phyloP scores from a whole-genome alignment of 1,284 basidiomycete species.

The Cutaneotrichosporon spelunceum region DNA sequence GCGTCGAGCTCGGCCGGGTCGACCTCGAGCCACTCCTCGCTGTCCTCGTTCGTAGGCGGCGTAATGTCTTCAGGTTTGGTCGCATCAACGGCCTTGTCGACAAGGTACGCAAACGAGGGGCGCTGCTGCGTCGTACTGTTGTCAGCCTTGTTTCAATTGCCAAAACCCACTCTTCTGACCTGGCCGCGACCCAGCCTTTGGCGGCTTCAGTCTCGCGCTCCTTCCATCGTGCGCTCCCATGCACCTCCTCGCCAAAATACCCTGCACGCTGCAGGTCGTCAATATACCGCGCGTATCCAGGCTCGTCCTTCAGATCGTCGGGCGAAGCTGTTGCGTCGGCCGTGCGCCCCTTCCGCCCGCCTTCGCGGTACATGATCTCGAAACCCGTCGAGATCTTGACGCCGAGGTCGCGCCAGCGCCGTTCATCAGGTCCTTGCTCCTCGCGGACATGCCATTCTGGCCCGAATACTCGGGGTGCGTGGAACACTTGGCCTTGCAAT shows the following conservation, averaged over 20 bases:
- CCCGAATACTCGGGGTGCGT: constrained; percentile 85
- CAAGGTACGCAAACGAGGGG: constrained; percentile 68
- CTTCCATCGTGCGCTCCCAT: constrained; percentile 73
- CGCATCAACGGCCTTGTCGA: constrained; percentile 61
- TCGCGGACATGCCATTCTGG: constrained; percentile 49
- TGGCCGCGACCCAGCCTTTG: constrained; percentile 62
- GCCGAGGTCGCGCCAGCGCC: constrained; percentile 75
- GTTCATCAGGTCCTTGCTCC: constrained; percentile 59
- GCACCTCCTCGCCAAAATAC: constrained; percentile 71
- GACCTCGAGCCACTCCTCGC: constrained; percentile 47
- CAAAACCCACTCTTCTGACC: constrained; percentile 62
- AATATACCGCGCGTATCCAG: constrained; percentile 57
- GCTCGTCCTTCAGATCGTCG: constrained; percentile 18
- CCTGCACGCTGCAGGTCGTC: constrained; percentile 61
- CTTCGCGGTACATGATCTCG: constrained; percentile 85
- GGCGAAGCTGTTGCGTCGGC: constrained; percentile 39
- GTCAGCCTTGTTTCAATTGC: not conserved
- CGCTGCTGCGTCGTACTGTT: constrained; percentile 53
- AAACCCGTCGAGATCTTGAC: constrained; percentile 93
- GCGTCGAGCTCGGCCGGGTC: constrained; percentile 49
- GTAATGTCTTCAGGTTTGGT: constrained; percentile 16
- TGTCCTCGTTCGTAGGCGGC: constrained; percentile 36
- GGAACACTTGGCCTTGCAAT: constrained; percentile 82
- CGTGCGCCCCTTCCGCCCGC: constrained; percentile 57
- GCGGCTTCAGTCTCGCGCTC: constrained; percentile 67